Conservation (phyloP, 768 basidiomycete genomes). For the Suillus luteus region DNA sequence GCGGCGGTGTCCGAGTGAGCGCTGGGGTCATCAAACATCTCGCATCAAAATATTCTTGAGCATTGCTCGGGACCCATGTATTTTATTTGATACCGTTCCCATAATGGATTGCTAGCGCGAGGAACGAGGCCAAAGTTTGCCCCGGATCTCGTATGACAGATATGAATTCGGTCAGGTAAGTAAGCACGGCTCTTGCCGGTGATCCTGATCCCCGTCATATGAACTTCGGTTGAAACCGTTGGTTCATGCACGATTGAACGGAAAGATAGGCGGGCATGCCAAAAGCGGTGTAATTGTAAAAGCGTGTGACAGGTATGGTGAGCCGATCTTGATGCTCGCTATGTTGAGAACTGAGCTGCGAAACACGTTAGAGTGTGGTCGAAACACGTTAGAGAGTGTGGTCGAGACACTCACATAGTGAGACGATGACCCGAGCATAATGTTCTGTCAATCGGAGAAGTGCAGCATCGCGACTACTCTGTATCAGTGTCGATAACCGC, state of each 20-base stretch:
- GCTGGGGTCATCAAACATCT: not conserved
- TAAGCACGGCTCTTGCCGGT: not conserved
- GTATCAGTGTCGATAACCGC: conserved; percentile 3
- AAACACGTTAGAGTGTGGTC: not conserved
- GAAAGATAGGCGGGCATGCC: not conserved
- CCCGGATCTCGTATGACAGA: not conserved
- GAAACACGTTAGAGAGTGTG: too few relatives aligned
- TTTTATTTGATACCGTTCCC: not conserved
- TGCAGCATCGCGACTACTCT: not conserved
- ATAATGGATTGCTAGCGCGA: not conserved
- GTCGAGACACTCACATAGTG: not conserved
- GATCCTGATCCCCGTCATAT: conserved; percentile 1
- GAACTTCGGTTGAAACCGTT: not conserved
- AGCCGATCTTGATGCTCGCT: not conserved
- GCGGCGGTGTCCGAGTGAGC: too few relatives aligned
- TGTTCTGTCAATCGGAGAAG: not conserved
- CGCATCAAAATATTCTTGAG: not conserved
- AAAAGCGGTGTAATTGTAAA: conserved; percentile 4
- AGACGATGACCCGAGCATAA: not conserved
- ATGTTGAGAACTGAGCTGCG: not conserved
- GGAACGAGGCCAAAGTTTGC: not conserved
- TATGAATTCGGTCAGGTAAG: not conserved
- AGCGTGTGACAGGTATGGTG: not conserved
- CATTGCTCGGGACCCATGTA: not conserved
- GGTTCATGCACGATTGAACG: not conserved